These are phyloP conservation scores for Mycotypha africana DNA, from an alignment of 371 early-diverging fungal species.

Conservation along the genomic window DNA sequence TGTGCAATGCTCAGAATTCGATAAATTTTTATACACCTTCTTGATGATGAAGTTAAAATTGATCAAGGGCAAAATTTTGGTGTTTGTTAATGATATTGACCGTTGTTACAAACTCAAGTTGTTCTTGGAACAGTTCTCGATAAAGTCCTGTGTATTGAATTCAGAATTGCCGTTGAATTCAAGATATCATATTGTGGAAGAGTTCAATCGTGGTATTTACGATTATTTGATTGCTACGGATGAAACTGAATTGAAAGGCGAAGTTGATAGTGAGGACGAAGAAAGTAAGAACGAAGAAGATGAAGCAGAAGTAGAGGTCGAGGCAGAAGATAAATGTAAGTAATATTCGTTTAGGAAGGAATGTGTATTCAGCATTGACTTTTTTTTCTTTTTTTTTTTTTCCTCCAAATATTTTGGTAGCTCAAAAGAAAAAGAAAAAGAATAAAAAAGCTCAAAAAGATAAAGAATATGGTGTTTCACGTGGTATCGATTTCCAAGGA, in stretches of 20 bases:
- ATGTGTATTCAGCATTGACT: too few relatives aligned
- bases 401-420: too few relatives aligned
- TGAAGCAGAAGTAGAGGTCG: slow-evolving; percentile 12
- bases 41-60: slow-evolving; percentile 87
- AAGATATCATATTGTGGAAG: slow-evolving; percentile 90
- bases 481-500: slow-evolving; percentile 96
- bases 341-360: too few relatives aligned
- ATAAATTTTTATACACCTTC: slow-evolving; percentile 86
- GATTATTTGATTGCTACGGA: slow-evolving; percentile 96
- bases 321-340: slow-evolving; percentile 11
- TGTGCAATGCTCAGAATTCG: slow-evolving; percentile 70
- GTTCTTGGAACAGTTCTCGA: slow-evolving; percentile 94
- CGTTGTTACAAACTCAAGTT: slow-evolving; percentile 88
- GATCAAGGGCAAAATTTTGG: slow-evolving; percentile 84
- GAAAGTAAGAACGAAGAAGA: slow-evolving; percentile 25
- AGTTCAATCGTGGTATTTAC: slow-evolving; percentile 96
- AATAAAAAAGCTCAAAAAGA: slow-evolving; percentile 51
- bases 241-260: slow-evolving; percentile 70
- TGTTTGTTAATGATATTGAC: slow-evolving; percentile 94
- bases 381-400: too few relatives aligned
- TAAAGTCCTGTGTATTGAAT: slow-evolving; percentile 86
- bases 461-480: slow-evolving; percentile 92
- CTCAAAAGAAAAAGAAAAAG: slow-evolving; percentile 39
- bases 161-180: slow-evolving; percentile 92
- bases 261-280: slow-evolving; percentile 62